phyloP scores from a whole-genome alignment of 1,139 yeast genomes.

The Scheffersomyces titani region DNA sequence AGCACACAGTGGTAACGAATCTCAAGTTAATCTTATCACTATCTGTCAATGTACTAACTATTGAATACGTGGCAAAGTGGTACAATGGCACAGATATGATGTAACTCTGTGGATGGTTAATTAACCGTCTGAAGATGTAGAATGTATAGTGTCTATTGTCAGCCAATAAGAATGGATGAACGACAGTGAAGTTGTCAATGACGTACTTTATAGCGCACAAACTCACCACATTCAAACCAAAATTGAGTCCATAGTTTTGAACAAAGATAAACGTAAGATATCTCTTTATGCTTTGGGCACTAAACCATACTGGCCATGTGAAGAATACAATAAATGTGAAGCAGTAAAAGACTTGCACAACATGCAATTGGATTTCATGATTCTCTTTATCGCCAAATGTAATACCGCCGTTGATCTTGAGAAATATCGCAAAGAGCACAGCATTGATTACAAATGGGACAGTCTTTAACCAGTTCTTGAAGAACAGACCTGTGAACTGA shows the following conservation, averaged over 20 bases:
- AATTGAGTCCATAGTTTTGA: constrained; percentile 18
- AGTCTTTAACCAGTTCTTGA: constrained; percentile 26
- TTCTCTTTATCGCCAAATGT: constrained; percentile 88
- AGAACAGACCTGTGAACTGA: constrained; percentile 20
- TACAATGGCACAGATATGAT: constrained; percentile 63
- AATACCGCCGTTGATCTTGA: constrained; percentile 71
- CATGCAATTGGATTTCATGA: constrained; percentile 69
- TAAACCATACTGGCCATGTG: constrained; percentile 71
- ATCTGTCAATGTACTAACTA: constrained; percentile 28
- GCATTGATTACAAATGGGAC: constrained; percentile 60
- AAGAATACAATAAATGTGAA: constrained; percentile 59
- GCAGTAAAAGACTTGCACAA: constrained; percentile 83
- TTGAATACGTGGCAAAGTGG: constrained; percentile 64
- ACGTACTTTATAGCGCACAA: constrained; percentile 43
- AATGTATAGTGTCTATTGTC: constrained; percentile 95
- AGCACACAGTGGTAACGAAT: constrained; percentile 44
- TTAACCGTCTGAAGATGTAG: constrained; percentile 70
- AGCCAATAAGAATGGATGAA: constrained; percentile 88
- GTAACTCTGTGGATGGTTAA: constrained; percentile 44
- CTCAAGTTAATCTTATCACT: constrained; percentile 18
- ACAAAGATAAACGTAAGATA: constrained; percentile 33
- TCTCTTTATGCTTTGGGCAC: constrained; percentile 32
- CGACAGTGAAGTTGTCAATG: constrained; percentile 64
- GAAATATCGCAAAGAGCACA: constrained; percentile 53
- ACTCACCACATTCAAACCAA: constrained; percentile 14